Percentiles rank a stretch among this genome's conserved stretches.
These are phyloP conservation scores for Solanum paucissectum DNA, from an alignment of 257 asterid genomes.

Conservation along the genomic window DNA sequence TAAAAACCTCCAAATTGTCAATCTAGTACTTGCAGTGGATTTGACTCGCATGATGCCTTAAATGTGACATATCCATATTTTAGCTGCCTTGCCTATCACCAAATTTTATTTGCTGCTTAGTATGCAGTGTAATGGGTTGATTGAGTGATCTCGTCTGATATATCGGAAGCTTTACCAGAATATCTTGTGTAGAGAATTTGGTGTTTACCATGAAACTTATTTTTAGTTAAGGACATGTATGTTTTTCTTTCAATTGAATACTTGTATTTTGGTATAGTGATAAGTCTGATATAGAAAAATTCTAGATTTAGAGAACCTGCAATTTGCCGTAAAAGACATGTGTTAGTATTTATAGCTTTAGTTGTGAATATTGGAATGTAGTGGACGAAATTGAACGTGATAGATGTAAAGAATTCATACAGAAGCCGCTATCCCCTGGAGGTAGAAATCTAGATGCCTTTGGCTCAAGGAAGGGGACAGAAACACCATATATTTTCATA, in stretches of 20 bases:
- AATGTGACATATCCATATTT: background rate
- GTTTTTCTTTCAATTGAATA: background rate
- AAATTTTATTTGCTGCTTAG: background rate
- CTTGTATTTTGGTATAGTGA: background rate
- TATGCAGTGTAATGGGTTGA: background rate
- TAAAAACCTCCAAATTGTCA: conserved; percentile 13
- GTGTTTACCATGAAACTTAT: background rate
- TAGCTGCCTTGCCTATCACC: background rate
- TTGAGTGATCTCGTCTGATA: background rate
- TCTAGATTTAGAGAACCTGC: background rate
- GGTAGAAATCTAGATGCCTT: background rate
- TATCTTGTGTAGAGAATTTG: background rate
- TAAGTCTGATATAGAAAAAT: background rate
- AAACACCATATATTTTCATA: background rate
- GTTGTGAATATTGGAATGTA: background rate
- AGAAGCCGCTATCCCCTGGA: background rate
- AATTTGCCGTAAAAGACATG: background rate
- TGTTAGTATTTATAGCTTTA: background rate
- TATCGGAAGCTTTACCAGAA: background rate
- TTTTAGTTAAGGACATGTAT: background rate
- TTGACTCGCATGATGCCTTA: background rate
- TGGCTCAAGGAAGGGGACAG: background rate
- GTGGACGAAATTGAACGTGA: background rate
- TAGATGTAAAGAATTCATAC: background rate
- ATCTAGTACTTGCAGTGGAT: background rate